Conservation (phyloP, 331 rosid genomes). For the Saraca asoca region DNA sequence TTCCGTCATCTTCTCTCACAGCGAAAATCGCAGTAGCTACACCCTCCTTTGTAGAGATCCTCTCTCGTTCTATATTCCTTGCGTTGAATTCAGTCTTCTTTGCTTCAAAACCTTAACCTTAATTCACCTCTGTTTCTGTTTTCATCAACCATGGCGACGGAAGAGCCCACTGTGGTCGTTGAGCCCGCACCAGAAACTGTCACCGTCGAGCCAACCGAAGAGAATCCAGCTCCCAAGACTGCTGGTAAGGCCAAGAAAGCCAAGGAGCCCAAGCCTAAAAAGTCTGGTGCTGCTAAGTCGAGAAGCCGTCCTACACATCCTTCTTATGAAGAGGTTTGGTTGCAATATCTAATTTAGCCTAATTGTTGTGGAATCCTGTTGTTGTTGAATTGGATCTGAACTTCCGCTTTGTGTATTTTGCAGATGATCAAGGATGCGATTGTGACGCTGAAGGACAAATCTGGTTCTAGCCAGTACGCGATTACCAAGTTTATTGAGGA, state of each 20-base stretch:
- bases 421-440: conserved; percentile 93
- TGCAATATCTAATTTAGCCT: neutral
- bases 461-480: conserved; percentile 90
- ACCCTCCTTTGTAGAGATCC: neutral
- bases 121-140: neutral
- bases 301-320: conserved; percentile 62
- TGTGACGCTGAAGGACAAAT: conserved; percentile 62
- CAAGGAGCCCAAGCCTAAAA: conserved; percentile 59
- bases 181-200: conserved; percentile 48
- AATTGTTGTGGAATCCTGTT: neutral
- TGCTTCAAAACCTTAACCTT: neutral
- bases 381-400: conserved; percentile 21
- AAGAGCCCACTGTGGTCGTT: conserved; percentile 45
- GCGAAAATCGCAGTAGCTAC: conserved; percentile 37
- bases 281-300: conserved; percentile 52
- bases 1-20: conserved; percentile 50
- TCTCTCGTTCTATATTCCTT: neutral
- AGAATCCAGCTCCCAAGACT: conserved; percentile 28
- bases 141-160: conserved; percentile 54
- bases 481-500: conserved; percentile 71
- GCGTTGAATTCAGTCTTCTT: neutral
- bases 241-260: conserved; percentile 48
- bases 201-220: conserved; percentile 40
- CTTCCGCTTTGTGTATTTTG: neutral
- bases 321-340: conserved; percentile 75